Evolutionary conservation across 2,329 filamentous ascomycete genomes (phyloP), one percentile per base, ranked within the genome.

Genomic region (Pseudogymnoascus sp.): DNA sequence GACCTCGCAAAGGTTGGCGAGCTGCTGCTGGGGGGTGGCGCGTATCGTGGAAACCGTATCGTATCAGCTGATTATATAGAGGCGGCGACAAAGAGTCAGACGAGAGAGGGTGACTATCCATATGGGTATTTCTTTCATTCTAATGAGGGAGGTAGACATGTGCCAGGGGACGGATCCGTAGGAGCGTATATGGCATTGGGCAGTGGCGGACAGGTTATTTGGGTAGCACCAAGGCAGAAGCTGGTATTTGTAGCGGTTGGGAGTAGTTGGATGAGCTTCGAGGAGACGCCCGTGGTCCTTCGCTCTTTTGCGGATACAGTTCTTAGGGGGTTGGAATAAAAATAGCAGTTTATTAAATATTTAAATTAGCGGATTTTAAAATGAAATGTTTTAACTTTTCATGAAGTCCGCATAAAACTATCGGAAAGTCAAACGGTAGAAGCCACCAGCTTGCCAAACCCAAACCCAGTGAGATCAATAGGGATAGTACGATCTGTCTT

Each of bases 81-180:
- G 9, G 28, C 28, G 28, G 28, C 49, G 11, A 56, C 49, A 1
- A 56, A 34, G 28, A 36, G 28, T 21, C 49, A 56, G 28, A 56
- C 49, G 9, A 14, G 0, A 5, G 28, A 56, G 28, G 49, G 49
- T 56, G 49, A 56, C 31, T 36, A 56, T 34, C 49, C 49, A 1
- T 56, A 56, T 36, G 49, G 49, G n/a, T 56, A 56, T 56, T 56
- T 56, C 16, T 56, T 36, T 56, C 49, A 56, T 21, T 12, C 28
- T 8, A 56, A 56, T 21, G 28, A 56, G 28, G 49, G 49, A 36
- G 28, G 49, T 3, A 34, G 28, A 36, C 49, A 56, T 56, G 49
- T 21, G 28, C 3, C n/a, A 5, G 49, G 28, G 5, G 28, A 34
- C 1, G 49, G 49, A 16, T 56, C 49, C 11, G 9, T 14, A 56